phyloP scores from a whole-genome alignment of 495 filamentous ascomycete species.

The Aspergillus leporis region DNA sequence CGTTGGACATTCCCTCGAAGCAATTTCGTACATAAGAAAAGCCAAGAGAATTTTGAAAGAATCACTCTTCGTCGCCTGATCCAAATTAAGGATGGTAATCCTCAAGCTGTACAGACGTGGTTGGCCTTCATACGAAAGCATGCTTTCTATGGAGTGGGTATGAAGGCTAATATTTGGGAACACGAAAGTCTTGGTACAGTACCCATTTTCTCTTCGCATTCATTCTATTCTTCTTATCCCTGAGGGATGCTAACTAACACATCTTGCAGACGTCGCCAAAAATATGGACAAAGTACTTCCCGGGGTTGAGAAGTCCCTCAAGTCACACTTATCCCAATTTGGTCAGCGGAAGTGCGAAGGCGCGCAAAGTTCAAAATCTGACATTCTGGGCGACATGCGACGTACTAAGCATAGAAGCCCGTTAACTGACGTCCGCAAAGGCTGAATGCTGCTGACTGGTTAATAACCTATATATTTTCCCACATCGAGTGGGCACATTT shows the following conservation, averaged over 20 bases:
- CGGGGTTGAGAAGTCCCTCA: slow-evolving; percentile 59
- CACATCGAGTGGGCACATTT: background rate
- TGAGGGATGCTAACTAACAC: background rate
- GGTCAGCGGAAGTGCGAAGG: slow-evolving; percentile 52
- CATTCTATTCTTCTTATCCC: background rate
- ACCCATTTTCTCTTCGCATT: background rate
- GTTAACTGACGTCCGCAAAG: slow-evolving; percentile 24
- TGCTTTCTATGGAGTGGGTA: slow-evolving; percentile 89
- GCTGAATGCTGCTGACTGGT: slow-evolving; percentile 18
- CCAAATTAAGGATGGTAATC: slow-evolving; percentile 90
- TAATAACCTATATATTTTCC: slow-evolving; percentile 19
- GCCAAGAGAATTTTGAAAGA: slow-evolving; percentile 95
- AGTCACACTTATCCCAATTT: slow-evolving; percentile 64
- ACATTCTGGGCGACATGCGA: slow-evolving; percentile 34
- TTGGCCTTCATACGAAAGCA: slow-evolving; percentile 87
- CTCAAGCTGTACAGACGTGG: slow-evolving; percentile 87
- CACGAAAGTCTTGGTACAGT: slow-evolving; percentile 66
- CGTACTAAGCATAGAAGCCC: slow-evolving; percentile 32
- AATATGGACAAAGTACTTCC: slow-evolving; percentile 61
- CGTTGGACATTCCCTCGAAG: slow-evolving; percentile 91
- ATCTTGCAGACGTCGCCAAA: slow-evolving; percentile 60
- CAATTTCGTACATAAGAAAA: slow-evolving; percentile 94
- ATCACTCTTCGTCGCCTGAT: slow-evolving; percentile 84
- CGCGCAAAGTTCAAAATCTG: slow-evolving; percentile 24
- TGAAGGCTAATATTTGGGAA: slow-evolving; percentile 98